Evolutionary conservation across 2,329 filamentous ascomycete genomes (phyloP).

Genomic region (Colletotrichum simmondsii): DNA sequence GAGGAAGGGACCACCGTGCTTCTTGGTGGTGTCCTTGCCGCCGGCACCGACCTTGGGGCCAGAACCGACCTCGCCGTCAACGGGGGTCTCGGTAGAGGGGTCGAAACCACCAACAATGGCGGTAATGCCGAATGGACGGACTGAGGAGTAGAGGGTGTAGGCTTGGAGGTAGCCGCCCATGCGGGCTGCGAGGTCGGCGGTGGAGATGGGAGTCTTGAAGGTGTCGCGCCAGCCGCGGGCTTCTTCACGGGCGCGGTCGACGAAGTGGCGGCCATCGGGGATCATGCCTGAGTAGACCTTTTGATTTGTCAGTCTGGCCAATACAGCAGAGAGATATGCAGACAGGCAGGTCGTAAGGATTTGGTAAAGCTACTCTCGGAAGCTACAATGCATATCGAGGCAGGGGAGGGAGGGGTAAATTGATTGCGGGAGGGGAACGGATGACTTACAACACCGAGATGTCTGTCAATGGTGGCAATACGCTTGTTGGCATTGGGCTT

Average conservation of each 20-base stretch:
- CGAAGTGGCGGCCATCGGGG: slow-evolving; percentile 94
- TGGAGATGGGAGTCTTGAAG: slow-evolving; percentile 95
- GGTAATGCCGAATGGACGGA: slow-evolving; percentile 96
- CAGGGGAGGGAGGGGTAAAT: background rate
- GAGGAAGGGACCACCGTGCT: slow-evolving; percentile 88
- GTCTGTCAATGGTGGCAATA: slow-evolving; percentile 93
- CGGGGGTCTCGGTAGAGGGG: slow-evolving; percentile 83
- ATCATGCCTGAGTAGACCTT: slow-evolving; percentile 94
- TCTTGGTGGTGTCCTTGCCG: slow-evolving; percentile 79
- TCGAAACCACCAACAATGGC: slow-evolving; percentile 96
- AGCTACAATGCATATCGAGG: background rate
- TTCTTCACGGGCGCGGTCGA: slow-evolving; percentile 93
- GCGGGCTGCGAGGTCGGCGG: slow-evolving; percentile 86
- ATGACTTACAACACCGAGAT: slow-evolving; percentile 86
- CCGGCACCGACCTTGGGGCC: slow-evolving; percentile 85
- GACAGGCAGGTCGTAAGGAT: background rate
- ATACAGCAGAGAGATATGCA: background rate
- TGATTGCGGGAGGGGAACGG: background rate
- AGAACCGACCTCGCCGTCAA: slow-evolving; percentile 89
- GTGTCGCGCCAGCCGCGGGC: slow-evolving; percentile 89
- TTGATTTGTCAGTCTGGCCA: slow-evolving; percentile 8
- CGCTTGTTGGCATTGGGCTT: slow-evolving; percentile 97
- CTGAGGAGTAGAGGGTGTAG: slow-evolving; percentile 96
- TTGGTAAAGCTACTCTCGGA: background rate
- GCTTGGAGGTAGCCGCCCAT: slow-evolving; percentile 97